A percentile compares a stretch with the other conserved stretches of the same genome.
phyloP scores from a whole-genome alignment of 1,139 yeast species.

The Pichia sp. region DNA sequence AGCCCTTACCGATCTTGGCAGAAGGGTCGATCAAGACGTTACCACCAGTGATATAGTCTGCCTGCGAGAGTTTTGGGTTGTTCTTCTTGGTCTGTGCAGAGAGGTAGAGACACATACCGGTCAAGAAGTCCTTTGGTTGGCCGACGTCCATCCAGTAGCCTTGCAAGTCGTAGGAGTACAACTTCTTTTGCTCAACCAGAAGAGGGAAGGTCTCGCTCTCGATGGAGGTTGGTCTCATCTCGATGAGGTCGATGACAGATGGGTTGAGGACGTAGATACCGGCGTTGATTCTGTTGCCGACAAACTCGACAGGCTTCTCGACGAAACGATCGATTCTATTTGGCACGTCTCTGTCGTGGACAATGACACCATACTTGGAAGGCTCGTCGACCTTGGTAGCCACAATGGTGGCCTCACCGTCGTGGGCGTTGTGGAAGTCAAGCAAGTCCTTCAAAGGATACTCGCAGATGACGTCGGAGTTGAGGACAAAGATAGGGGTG shows the following conservation, averaged over 20 bases:
- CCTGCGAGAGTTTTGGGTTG: constrained; percentile 65
- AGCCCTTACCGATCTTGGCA: constrained; percentile 87
- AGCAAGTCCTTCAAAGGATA: constrained; percentile 94
- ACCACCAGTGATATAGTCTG: constrained; percentile 79
- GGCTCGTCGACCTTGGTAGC: constrained; percentile 99
- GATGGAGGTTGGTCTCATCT: constrained; percentile 96
- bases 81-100: constrained; percentile 78
- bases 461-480: constrained; percentile 98
- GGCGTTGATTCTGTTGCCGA: constrained; percentile 96
- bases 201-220: constrained; percentile 99
- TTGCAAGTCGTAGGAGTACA: constrained; percentile 95
- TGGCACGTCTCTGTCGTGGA: constrained; percentile 88
- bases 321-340: constrained; percentile 97
- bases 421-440: constrained; percentile 90
- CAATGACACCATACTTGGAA: constrained; percentile 98
- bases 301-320: constrained; percentile 98
- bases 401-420: constrained; percentile 97
- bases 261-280: constrained; percentile 97
- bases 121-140: constrained; percentile 98
- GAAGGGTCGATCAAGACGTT: constrained; percentile 93
- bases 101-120: constrained; percentile 93
- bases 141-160: constrained; percentile 99
- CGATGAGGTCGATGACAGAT: constrained; percentile 91
- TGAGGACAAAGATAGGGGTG: constrained; percentile 94
- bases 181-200: constrained; percentile 80